Conservation (phyloP, 257 asterid genomes). For the Scutellaria barbata region DNA sequence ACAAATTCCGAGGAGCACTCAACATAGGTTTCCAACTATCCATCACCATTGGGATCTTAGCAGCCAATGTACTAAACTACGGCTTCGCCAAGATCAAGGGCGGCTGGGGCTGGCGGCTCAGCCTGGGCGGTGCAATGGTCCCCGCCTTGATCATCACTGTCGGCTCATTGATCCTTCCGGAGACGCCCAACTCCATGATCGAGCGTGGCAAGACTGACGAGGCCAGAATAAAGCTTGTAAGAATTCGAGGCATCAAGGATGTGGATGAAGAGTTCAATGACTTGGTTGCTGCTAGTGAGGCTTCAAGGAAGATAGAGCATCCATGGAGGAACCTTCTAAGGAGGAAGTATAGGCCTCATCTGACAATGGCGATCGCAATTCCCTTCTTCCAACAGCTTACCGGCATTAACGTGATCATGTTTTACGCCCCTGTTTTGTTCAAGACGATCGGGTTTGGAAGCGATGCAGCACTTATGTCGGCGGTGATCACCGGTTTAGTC, state of each 20-base stretch:
- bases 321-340: conserved; percentile 74
- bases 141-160: conserved; percentile 78
- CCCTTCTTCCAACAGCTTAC: conserved; percentile 90
- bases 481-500: conserved; percentile 72
- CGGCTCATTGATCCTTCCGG: conserved; percentile 79
- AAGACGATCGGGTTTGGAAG: conserved; percentile 67
- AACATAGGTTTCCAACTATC: conserved; percentile 69
- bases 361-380: conserved; percentile 65
- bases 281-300: conserved; percentile 74
- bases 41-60: conserved; percentile 64
- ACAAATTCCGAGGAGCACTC: conserved; percentile 68
- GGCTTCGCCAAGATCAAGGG: conserved; percentile 57
- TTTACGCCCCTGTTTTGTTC: conserved; percentile 83
- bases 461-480: conserved; percentile 67
- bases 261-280: conserved; percentile 83
- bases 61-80: conserved; percentile 62
- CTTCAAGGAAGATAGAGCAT: conserved; percentile 57
- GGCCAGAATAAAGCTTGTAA: conserved; percentile 52
- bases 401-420: conserved; percentile 87
- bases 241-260: conserved; percentile 60
- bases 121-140: conserved; percentile 77
- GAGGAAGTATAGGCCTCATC: conserved; percentile 75
- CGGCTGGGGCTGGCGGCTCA: conserved; percentile 85
- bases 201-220: conserved; percentile 64
- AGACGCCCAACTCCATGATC: conserved; percentile 85